Evolutionary conservation across 805 yeast genomes (phyloP), one percentile per base, ranked within the genome.

Genomic region (Wickerhamiella domercqiae): DNA sequence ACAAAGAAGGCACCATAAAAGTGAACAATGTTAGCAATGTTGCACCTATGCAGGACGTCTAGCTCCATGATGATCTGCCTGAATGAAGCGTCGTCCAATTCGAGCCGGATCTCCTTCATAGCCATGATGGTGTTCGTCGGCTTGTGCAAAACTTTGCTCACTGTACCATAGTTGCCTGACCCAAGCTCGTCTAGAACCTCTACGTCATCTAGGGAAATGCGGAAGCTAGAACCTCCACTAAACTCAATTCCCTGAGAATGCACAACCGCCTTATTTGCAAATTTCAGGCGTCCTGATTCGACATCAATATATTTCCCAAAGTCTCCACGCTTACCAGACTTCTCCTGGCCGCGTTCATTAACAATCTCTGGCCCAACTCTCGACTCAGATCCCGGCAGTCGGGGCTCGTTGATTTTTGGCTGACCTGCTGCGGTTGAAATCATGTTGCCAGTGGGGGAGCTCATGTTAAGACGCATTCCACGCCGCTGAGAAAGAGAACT

Each of bases 1-100:
- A 83, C 83, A 54, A 87, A 90, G 53, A 87, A 87, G 1, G 98
- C 98, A 31, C 98, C 98, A 53, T 81, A 90, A 51, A 90, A 90
- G 51, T 87, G 96, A 29, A 90, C 95, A 54, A 90, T 86, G 55
- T 73, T 82, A 2, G 90, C 93, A 13, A 93, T 77, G 46, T 72
- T 71, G 61, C 97, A 90, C 50, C 78, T 80, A 60, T 90, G 97
- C 46, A 90, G 67, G 37, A 90, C 78, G 51, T 90, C 97, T 43
- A 90, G 64, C 57, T 90, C 98, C 97, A 90, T 90, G 49, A 90
- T 63, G 46, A 90, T 90, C 53, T 90, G 97, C 43, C 87, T 70
- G 56, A 90, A 81, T 54, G 84, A 84, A n/a, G 81, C 69, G 51
- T 87, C 96, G 53, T 90, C 97, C 42, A 90, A 66, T 55, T 87